These are phyloP conservation scores for Fusarium metavorans DNA, from an alignment of 2,329 filamentous ascomycete species.

Conservation along the genomic window DNA sequence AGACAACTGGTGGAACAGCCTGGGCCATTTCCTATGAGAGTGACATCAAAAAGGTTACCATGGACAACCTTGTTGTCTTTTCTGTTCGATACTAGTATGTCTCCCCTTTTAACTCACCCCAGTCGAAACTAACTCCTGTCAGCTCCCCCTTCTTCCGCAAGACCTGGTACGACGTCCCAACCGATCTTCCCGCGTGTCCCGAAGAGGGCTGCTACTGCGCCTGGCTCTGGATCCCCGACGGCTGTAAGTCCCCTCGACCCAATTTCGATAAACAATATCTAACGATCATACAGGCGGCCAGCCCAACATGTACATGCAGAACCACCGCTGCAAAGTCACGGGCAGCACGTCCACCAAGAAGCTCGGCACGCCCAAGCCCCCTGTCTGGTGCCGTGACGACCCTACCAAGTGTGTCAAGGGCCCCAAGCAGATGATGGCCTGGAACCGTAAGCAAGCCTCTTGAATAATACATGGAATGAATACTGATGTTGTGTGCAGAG, in stretches of 20 bases:
- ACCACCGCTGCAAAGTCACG: constrained; percentile 61
- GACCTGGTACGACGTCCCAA: constrained; percentile 46
- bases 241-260: constrained; percentile 29
- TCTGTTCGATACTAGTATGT: constrained; percentile 57
- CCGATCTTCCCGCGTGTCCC: constrained; percentile 45
- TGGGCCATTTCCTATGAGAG: constrained; percentile 64
- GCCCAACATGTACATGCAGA: constrained; percentile 59
- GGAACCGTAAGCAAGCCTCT: constrained; percentile 52
- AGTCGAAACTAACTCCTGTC: not conserved
- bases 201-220: constrained; percentile 47
- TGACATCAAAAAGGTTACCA: constrained; percentile 59
- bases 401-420: constrained; percentile 57
- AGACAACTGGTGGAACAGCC: constrained; percentile 58
- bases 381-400: constrained; percentile 57
- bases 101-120: not conserved
- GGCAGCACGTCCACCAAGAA: constrained; percentile 54
- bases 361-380: constrained; percentile 55
- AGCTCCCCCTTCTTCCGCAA: constrained; percentile 48
- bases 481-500: constrained; percentile 35
- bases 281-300: constrained; percentile 33
- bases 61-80: constrained; percentile 66
- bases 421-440: constrained; percentile 64
- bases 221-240: constrained; percentile 49
- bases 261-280: not conserved
- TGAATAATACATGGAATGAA: not conserved